Evolutionary conservation across 345 rosid species (phyloP), one percentile per base, ranked within the genome.

Genomic region (Ceriops zippeliana): DNA sequence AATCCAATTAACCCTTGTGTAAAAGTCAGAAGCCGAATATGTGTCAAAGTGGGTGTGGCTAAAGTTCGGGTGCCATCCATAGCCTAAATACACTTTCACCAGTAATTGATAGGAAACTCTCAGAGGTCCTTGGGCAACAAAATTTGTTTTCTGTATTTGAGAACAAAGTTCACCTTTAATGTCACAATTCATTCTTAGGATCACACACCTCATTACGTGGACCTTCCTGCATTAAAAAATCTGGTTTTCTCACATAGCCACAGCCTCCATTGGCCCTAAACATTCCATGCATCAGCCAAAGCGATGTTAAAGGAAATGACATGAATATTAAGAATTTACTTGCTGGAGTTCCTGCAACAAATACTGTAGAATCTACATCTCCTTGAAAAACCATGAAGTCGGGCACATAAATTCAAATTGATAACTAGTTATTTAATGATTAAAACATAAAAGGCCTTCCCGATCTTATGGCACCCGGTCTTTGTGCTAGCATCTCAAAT

Each of bases 211-310:
- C 67, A 58, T 70, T 73, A 38, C 73, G 49, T 0, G 77, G 68
- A 62, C 69, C 76, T 38, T 53, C 35, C 13, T 81, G 70, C 81
- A 83, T 76, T 69, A 86, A 70, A 79, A 87, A 83, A 17, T 78
- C 78, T 1, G 92, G 92, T 53, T 90, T 90, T 73, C 81, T 86
- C 76, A 86, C 85, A 5, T 30, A 30, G 81, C 82, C 26, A 24
- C 26, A 24, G 26, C 26, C 26, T 24, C 26, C 26, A 24, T 24
- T 24, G 26, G 26, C 26, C 61, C 83, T 80, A 47, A 87, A 89
- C 92, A 87, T 87, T 38, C 90, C 96, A 35, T 89, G 88, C 92
- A 90, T 90, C 24, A 83, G 66, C 91, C 93, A 83, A 0, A 87
- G 88, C 77, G 86, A 83, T 80, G 71, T 31, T 30, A 56, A 47